Evolutionary conservation across 345 rosid genomes (phyloP).

Genomic region (Corymbia maculata): DNA sequence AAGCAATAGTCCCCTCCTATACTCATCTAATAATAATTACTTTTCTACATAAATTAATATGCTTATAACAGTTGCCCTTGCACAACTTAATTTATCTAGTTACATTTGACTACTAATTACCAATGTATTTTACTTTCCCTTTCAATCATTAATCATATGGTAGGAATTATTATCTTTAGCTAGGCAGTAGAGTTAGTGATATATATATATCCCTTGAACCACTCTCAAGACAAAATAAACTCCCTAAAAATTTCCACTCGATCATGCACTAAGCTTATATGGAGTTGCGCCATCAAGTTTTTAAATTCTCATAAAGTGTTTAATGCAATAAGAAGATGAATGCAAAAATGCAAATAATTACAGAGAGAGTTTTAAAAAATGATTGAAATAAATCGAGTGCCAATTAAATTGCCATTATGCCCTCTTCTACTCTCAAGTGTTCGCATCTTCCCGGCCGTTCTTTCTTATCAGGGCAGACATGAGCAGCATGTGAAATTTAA

Average conservation of each 20-base stretch:
- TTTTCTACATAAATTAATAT: too few species aligned
- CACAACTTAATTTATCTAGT: background rate
- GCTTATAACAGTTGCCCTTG: background rate
- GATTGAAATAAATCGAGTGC: background rate
- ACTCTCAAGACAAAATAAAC: background rate
- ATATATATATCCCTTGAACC: background rate
- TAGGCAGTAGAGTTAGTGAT: background rate
- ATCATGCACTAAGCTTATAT: background rate
- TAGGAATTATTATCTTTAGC: background rate
- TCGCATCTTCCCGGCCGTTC: background rate
- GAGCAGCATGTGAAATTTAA: background rate
- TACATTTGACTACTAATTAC: background rate
- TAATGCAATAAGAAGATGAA: background rate
- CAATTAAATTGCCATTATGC: background rate
- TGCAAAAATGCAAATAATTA: background rate
- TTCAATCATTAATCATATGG: background rate
- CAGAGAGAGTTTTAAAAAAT: background rate
- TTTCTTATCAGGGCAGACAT: background rate
- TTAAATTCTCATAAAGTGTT: background rate
- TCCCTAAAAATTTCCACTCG: fast-evolving
- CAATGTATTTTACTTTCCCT: background rate
- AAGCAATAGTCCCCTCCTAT: background rate
- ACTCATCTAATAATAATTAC: too few species aligned
- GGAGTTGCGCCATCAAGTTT: background rate
- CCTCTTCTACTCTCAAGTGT: background rate